Evolutionary conservation across 1,284 basidiomycete species (phyloP).

Genomic region (Tylopilus sp.): DNA sequence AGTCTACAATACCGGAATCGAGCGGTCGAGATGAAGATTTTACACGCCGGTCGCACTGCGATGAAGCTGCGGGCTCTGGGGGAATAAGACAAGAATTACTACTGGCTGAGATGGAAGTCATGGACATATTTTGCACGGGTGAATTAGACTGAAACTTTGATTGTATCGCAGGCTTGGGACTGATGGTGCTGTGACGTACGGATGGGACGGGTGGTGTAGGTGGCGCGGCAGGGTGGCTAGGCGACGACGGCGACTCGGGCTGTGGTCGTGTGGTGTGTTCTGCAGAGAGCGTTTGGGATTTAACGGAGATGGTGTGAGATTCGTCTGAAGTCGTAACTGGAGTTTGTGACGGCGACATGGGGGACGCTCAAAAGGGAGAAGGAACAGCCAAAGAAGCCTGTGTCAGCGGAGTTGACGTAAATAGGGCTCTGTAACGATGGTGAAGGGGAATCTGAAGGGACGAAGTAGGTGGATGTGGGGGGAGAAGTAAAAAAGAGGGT

Average conservation of each 20-base stretch:
- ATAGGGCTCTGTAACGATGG: constrained; percentile 12
- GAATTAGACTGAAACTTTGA: constrained; percentile 22
- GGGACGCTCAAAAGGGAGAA: constrained; percentile 14
- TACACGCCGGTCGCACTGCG: constrained; percentile 5
- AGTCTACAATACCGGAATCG: constrained; percentile 14
- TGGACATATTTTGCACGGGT: constrained; percentile 11
- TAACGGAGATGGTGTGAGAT: constrained; percentile 8
- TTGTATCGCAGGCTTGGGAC: constrained; percentile 18
- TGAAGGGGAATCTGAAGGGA: constrained; percentile 12
- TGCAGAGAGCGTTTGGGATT: constrained; percentile 9
- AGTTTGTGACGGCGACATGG: constrained; percentile 26
- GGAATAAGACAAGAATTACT: constrained; percentile 25
- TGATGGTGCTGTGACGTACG: constrained; percentile 4
- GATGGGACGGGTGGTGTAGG: constrained; percentile 17
- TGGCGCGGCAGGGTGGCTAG: constrained; percentile 19
- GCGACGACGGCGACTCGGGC: constrained; percentile 12
- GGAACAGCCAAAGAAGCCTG: constrained; percentile 11
- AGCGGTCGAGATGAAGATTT: constrained; percentile 8
- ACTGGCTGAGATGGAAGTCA: constrained; percentile 15
- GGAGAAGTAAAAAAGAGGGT: constrained; percentile 9
- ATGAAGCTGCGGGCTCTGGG: constrained; percentile 11
- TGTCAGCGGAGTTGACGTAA: constrained; percentile 26
- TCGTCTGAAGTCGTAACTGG: constrained; percentile 22
- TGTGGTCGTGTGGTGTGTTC: constrained; percentile 6
- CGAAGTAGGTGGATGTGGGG: constrained; percentile 19